Evolutionary conservation across 257 asterid genomes (phyloP).

Genomic region (Scutellaria minor): DNA sequence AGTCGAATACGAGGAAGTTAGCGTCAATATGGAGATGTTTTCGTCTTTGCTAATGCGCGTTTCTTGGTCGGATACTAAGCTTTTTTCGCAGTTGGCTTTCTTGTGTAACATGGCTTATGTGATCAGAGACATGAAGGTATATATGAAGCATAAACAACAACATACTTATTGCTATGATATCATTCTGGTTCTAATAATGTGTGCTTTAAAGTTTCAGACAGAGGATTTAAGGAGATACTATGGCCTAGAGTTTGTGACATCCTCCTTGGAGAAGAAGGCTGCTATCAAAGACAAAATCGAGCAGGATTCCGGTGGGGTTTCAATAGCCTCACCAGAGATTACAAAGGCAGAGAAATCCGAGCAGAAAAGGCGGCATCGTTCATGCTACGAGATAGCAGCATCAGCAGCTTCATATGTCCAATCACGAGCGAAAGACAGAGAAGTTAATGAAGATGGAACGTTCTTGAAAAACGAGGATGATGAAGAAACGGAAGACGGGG

Average conservation of each 20-base stretch:
- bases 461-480: not conserved
- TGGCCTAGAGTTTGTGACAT: slow-evolving; percentile 77
- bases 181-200: not conserved
- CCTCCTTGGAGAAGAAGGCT: slow-evolving; percentile 73
- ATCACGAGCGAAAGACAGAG: slow-evolving; percentile 47
- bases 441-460: slow-evolving; percentile 12
- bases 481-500: slow-evolving; percentile 33
- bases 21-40: slow-evolving; percentile 54
- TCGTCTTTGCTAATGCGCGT: slow-evolving; percentile 53
- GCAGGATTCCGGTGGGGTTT: slow-evolving; percentile 42
- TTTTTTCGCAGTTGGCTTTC: slow-evolving; percentile 74
- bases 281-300: slow-evolving; percentile 61
- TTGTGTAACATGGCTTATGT: slow-evolving; percentile 88
- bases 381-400: slow-evolving; percentile 74
- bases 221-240: slow-evolving; percentile 66
- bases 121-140: slow-evolving; percentile 81
- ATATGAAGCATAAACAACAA: not conserved
- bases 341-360: slow-evolving; percentile 2
- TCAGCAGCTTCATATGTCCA: slow-evolving; percentile 80
- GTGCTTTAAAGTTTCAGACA: slow-evolving; percentile 51
- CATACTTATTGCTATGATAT: not conserved
- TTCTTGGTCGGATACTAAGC: slow-evolving; percentile 75
- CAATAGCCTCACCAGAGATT: slow-evolving; percentile 19
- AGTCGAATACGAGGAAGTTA: slow-evolving; percentile 59
- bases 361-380: slow-evolving; percentile 38